Base-by-base conservation (phyloP, 176 grass and related monocot genomes). In the Otatea glauca region DNA sequence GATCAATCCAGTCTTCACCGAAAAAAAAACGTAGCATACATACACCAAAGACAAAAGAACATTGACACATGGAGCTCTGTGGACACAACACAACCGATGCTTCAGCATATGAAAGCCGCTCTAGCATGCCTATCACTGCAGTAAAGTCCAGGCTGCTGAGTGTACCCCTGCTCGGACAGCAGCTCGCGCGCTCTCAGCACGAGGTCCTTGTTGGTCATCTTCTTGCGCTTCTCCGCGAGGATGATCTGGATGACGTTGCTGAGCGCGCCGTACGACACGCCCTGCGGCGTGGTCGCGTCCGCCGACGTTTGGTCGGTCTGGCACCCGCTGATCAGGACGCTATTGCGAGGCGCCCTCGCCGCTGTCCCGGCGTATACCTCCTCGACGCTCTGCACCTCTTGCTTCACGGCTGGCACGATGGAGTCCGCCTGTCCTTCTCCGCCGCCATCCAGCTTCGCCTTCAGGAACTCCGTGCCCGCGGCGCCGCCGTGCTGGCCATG, bases 221-320 rank as follows among this genome's bases (percentile, higher is more conserved):
- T 61, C 20, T 70, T n/a, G 15, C 54, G 20, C 54, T 45, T 85
- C 45, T 80, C 88, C 4, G 64, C 32, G 17, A 99, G 86, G 72
- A 99, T 82, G 67, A 51, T 15, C 88, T 99, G 91, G 70, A 96
- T 96, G 13, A 90, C 91, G 62, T 96, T 89, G 91, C 96, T 96
- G 18, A 94, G 92, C 20, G 93, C 96, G 62, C 96, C 96, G 43
- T 94, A 99, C 2, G 96, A 90, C 88, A 61, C 29, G 68, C 91
- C 93, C 16, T 89, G 72, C 18, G 64, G 4, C 17, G 79, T 80
- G 17, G 70, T 94, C 0, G 91, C 93, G 72, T 99, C 96, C 6
- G 93, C 96, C 29, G 96, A 99, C 12, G 91, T 94, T 76, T 99
- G 88, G 84, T 94, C 90, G 12, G 96, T 92, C 85, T 99, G 96